Percentiles rank a stretch among this genome's conserved stretches.
phyloP scores from a whole-genome alignment of 1,284 basidiomycete genomes.

The Grifola frondosa region DNA sequence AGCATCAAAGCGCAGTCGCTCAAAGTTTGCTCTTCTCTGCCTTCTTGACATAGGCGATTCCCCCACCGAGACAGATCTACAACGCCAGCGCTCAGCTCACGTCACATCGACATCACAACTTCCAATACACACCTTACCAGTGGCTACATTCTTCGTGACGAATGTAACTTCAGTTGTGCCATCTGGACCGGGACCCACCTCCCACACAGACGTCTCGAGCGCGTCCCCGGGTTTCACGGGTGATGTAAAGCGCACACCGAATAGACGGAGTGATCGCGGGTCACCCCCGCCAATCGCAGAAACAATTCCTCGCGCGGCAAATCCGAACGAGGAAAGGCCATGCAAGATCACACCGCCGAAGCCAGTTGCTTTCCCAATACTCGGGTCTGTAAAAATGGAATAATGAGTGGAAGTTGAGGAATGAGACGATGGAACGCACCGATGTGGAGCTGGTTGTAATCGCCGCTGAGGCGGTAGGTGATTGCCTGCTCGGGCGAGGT shows the following conservation, averaged over 20 bases:
- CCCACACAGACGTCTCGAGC: slow-evolving; percentile 79
- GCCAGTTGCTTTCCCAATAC: slow-evolving; percentile 64
- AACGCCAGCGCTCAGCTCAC: slow-evolving; percentile 1
- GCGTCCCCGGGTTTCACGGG: slow-evolving; percentile 80
- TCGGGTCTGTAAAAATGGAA: slow-evolving; percentile 52
- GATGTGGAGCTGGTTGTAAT: slow-evolving; percentile 85
- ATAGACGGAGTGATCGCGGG: slow-evolving; percentile 59
- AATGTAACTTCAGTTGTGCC: slow-evolving; percentile 73
- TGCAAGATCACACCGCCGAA: slow-evolving; percentile 84
- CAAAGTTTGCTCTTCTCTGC: slow-evolving; percentile 53
- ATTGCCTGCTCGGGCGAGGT: slow-evolving; percentile 77
- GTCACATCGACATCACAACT: slow-evolving; percentile 1
- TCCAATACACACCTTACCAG: slow-evolving; percentile 56
- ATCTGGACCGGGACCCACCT: slow-evolving; percentile 63
- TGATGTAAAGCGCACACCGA: slow-evolving; percentile 74
- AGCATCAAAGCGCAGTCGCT: too few species aligned
- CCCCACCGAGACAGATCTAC: slow-evolving; percentile 53
- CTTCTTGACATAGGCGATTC: slow-evolving; percentile 60
- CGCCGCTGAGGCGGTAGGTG: slow-evolving; percentile 77
- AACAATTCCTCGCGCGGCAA: slow-evolving; percentile 73
- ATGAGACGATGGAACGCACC: slow-evolving; percentile 42
- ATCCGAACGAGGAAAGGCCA: slow-evolving; percentile 77
- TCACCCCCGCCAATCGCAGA: slow-evolving; percentile 58
- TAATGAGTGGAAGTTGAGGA: not conserved
- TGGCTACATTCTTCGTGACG: slow-evolving; percentile 64